These are phyloP conservation scores for Ilyonectria robusta DNA, from an alignment of 2,329 filamentous ascomycete genomes.

Conservation along the genomic window DNA sequence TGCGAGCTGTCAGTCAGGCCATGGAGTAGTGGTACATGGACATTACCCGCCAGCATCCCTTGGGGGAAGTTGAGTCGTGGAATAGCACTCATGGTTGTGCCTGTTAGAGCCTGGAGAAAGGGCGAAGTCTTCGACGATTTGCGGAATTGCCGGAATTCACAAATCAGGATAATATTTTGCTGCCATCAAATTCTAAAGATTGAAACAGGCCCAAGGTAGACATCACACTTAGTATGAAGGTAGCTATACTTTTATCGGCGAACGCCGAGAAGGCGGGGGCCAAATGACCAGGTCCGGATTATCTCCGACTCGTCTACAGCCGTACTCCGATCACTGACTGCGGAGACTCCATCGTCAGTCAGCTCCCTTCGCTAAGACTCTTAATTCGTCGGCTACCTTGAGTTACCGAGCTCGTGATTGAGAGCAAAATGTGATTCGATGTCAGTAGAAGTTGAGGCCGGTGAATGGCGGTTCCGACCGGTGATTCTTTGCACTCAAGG, in stretches of 20 bases:
- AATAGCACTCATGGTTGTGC: constrained; percentile 5
- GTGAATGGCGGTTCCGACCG: neutral
- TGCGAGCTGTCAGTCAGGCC: neutral
- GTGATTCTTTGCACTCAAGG: neutral
- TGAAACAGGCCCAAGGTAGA: neutral
- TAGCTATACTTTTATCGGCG: neutral
- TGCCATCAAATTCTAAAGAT: neutral
- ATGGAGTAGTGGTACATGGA: neutral
- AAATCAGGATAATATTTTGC: neutral
- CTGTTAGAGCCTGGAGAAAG: neutral
- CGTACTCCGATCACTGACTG: too few relatives aligned
- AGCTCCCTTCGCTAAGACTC: neutral
- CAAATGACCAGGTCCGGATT: too few relatives aligned
- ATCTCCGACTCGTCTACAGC: too few relatives aligned
- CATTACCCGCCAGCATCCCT: constrained; percentile 23
- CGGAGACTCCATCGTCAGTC: too few relatives aligned
- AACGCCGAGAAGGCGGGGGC: neutral
- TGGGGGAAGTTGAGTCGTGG: constrained; percentile 28
- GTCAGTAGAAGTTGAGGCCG: neutral
- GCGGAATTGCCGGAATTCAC: neutral
- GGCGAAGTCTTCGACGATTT: neutral
- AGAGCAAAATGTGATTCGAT: too few relatives aligned
- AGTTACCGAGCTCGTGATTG: too few relatives aligned
- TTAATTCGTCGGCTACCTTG: too few relatives aligned
- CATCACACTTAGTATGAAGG: neutral